Evolutionary conservation across 192 early-diverging fungal species (phyloP), one percentile per base, ranked within the genome.

Genomic region (Geosiphon pyriformis): DNA sequence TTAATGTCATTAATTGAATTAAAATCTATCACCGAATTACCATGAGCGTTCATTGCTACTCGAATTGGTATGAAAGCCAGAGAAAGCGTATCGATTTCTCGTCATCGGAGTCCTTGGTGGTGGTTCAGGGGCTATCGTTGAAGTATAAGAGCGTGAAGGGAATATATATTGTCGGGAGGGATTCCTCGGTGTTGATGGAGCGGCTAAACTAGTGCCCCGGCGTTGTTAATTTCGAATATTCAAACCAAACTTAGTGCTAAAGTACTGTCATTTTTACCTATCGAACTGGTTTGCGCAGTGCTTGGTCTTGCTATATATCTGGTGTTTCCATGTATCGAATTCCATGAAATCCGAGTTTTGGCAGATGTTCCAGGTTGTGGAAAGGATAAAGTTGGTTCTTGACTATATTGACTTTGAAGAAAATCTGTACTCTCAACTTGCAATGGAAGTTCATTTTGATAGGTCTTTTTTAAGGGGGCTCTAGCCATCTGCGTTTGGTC

Each of bases 311-410:
- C 12, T 26, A 6, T 37, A 60, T 60, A 26, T 29, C 27, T 11
- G 30, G 26, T 17, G 30, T 27, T 29, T 29, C 17, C 17, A 29
- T 57, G 27, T 30, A 50, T 31, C 27, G 35, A 11, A 20, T 33
- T 50, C 60, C 60, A 62, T 48, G 60, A 29, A 25, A 62, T 25
- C 34, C 59, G 59, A 11, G 37, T 26, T 23, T 15, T 42, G n/a
- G 59, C n/a, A 3, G 37, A 4, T 37, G 59, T 62, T 49, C 47
- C 46, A 0, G 37, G 60, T 18, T 25, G 35, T n/a, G 59, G 18
- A 47, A 61, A 61, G 23, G 42, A 26, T 46, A 18, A 1, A 23
- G 15, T 3, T 23, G 25, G 37, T 42, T 6, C 7, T 42, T 15
- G 7, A 42, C 37, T 26, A 22, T n/a, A n/a, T n/a, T n/a, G 26